Evolutionary conservation across 2,329 filamentous ascomycete species (phyloP), one percentile per base, ranked within the genome.

Genomic region (Endoconidiophora laricicola): DNA sequence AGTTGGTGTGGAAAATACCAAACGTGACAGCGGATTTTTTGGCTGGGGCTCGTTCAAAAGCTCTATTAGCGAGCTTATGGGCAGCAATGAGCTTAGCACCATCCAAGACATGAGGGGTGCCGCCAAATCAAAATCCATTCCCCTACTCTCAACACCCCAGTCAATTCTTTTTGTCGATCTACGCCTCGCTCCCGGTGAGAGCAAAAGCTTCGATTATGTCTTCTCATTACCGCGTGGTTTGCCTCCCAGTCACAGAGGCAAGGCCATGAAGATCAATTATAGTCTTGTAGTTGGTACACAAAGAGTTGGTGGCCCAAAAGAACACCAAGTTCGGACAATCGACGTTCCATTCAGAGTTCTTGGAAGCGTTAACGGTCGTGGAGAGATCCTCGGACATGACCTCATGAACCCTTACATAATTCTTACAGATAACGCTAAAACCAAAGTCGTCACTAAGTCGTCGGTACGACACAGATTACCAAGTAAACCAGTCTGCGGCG

Each of bases 121-220:
- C 46, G 83, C 83, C 23, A 91, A 83, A 61, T 83, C 86, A 29
- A 88, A 86, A 61, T 83, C 85, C 2, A 81, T 98, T 41, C 91
- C 91, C 0, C 69, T 98, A 44, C 72, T 98, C n/a, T 91, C 86
- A 14, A 96, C 90, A 4, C 88, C 90, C 1, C 91, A 96, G 65
- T 94, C 87, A 2, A 86, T 98, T 54, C 68, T 98, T 10, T 98
- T 98, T 62, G 91, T 98, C 48, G 88, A 98, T 63, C 69, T 98
- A 50, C 79, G 83, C 58, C 73, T 98, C 20, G 81, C 76, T 5
- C 88, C 91, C 0, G 91, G 90, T 1, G 87, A 98, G 65, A 93
- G 86, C 63, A 81, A 78, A 57, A 83, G 80, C 44, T 98, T 83
- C 59, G 85, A 83, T 46, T 98, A 95, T 62, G 76, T 78, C 1